Evolutionary conservation across 2,329 filamentous ascomycete species (phyloP).

Genomic region (Aspergillus novofumigatus): DNA sequence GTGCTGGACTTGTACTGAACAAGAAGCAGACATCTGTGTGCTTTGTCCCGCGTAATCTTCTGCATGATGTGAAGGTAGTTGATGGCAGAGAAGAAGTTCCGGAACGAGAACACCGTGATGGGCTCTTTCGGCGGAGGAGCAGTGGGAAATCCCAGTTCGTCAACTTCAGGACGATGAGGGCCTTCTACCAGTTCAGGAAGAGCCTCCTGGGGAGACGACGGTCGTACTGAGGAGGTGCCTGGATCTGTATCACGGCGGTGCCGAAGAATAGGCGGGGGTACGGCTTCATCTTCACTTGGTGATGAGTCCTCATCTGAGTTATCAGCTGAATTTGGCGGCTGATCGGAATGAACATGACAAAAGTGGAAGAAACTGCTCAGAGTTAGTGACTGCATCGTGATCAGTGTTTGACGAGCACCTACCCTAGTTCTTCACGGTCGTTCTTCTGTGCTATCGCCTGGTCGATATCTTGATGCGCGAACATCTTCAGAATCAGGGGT

Average conservation of each 20-base stretch:
- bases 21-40: slow-evolving; percentile 86
- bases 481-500: slow-evolving; percentile 84
- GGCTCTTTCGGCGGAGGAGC: slow-evolving; percentile 64
- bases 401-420: slow-evolving; percentile 22
- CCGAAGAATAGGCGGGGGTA: slow-evolving; percentile 73
- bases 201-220: slow-evolving; percentile 23
- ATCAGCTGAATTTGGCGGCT: slow-evolving; percentile 40
- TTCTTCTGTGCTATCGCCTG: slow-evolving; percentile 80
- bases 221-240: slow-evolving; percentile 21
- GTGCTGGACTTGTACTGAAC: slow-evolving; percentile 94
- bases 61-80: slow-evolving; percentile 96
- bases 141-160: slow-evolving; percentile 78
- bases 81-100: slow-evolving; percentile 92
- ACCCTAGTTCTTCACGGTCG: slow-evolving; percentile 79
- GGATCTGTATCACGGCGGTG: slow-evolving; percentile 42
- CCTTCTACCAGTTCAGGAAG: slow-evolving; percentile 21
- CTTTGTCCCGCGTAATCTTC: slow-evolving; percentile 93
- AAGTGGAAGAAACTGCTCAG: slow-evolving; percentile 77
- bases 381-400: slow-evolving; percentile 7
- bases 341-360: slow-evolving; percentile 69
- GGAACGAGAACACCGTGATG: slow-evolving; percentile 85
- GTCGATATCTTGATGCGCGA: slow-evolving; percentile 91
- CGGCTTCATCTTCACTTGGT: slow-evolving; percentile 65
- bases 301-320: slow-evolving; percentile 34
- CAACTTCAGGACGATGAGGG: slow-evolving; percentile 57